phyloP scores from a whole-genome alignment of 202 grass and related monocot species.

The Setaria viridis region DNA sequence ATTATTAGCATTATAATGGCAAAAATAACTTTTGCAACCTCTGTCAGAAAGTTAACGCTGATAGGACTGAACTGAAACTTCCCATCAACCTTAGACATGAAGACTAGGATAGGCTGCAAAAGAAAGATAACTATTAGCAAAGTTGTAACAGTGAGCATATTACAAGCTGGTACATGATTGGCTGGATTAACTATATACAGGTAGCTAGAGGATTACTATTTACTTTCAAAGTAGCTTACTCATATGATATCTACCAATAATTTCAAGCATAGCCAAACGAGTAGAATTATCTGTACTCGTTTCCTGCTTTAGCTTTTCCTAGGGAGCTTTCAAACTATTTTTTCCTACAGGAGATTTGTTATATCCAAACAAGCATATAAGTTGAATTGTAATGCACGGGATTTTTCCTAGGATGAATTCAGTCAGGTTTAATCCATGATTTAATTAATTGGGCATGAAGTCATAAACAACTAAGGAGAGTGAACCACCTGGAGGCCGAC shows the following conservation, averaged over 20 bases:
- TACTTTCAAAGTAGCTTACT: neutral
- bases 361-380: constrained; percentile 11
- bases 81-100: constrained; percentile 97
- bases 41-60: constrained; percentile 93
- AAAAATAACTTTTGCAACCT: constrained; percentile 91
- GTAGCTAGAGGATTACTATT: neutral
- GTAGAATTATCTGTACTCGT: neutral
- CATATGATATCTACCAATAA: constrained; percentile 19
- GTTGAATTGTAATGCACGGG: neutral
- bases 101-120: constrained; percentile 94
- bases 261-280: neutral
- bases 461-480: constrained; percentile 19
- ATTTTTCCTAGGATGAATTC: neutral
- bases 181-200: constrained; percentile 11
- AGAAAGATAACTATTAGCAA: constrained; percentile 39
- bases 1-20: constrained; percentile 89
- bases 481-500: constrained; percentile 87
- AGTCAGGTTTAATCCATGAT: neutral
- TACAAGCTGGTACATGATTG: constrained; percentile 23
- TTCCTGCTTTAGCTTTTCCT: neutral
- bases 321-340: neutral
- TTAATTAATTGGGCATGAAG: neutral
- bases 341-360: neutral
- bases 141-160: neutral
- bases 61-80: constrained; percentile 97